Evolutionary conservation across 2,329 filamentous ascomycete genomes (phyloP).

Genomic region (Microascus cirrosus): DNA sequence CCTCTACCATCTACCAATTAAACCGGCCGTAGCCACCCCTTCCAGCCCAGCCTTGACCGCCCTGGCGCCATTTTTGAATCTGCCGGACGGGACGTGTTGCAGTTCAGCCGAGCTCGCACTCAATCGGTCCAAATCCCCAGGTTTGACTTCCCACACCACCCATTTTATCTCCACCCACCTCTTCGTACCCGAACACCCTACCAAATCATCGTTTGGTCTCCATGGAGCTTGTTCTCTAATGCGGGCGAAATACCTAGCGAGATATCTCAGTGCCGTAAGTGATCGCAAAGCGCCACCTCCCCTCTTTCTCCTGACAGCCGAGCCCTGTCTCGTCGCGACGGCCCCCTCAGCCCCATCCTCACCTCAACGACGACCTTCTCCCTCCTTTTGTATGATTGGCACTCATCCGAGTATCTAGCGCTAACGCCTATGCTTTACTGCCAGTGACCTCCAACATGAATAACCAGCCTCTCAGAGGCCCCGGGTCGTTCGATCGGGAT

Average conservation of each 20-base stretch:
- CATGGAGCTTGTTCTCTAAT: conserved; percentile 2
- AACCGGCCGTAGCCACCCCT: not conserved
- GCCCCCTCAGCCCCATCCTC: not conserved
- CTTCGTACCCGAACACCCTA: not conserved
- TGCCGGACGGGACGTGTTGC: not conserved
- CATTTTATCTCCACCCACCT: not conserved
- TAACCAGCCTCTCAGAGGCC: conserved; percentile 30
- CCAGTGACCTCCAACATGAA: conserved; percentile 27
- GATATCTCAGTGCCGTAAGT: conserved; percentile 1
- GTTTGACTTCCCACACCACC: conserved; percentile 1
- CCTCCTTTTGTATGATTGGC: not conserved
- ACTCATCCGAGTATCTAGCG: not conserved
- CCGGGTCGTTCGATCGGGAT: conserved; percentile 33
- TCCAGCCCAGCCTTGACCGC: conserved; percentile 3
- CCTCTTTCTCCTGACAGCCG: not conserved
- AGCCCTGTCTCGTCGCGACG: not conserved
- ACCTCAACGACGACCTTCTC: not conserved
- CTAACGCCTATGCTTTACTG: not conserved
- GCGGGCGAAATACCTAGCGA: not conserved
- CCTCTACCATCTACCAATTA: not conserved
- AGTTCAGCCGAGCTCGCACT: conserved; percentile 3
- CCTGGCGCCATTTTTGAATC: conserved; percentile 4
- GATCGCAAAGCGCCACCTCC: not conserved
- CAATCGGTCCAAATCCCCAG: not conserved
- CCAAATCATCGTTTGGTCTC: not conserved